Base-by-base conservation (phyloP, 306 rosid genomes). In the Fragaria vesca region DNA sequence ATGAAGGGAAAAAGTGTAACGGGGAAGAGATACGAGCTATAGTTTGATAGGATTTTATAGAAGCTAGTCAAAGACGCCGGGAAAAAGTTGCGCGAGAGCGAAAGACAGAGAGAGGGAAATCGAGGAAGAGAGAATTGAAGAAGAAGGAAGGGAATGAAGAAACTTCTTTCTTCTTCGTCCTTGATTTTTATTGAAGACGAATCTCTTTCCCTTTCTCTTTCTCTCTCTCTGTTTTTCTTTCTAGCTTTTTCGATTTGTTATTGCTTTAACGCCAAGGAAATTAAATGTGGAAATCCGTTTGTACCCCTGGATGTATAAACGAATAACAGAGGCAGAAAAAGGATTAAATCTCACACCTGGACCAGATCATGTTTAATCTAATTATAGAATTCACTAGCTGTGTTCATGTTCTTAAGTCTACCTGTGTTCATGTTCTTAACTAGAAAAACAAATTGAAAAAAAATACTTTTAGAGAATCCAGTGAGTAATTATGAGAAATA, bases 1-100 rank as follows among this genome's bases (percentile, higher is more conserved):
- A 63, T 71, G 71, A 43, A 51, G 30, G 67, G 43, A 46, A 61
- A 28, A 60, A 47, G 32, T 9, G 13, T 58, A 57, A 60, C 9
- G 45, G 63, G 45, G n/a, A 9, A 67, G 34, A 34, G 83, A 69
- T 26, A 43, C 24, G 55, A 67, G 45, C 83, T 10, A 73, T 72
- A 74, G 3, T 18, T 5, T 1, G 36, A 3, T 58, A 3, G 26
- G 24, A 54, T 26, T 61, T 24, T 60, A 60, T 26, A 24, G 45
- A 76, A 72, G 73, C 40, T 11, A 63, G 88, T 84, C 90, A 85
- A 87, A 89, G 77, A 87, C 80, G 92, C 36, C 69, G 76, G 20
- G 65, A 69, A 74, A 28, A 13, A 54, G 9, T 16, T 47, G 61
- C 74, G 83, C 46, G 77, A 82, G 82, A 89, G 82, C 47, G 70